Conservation (phyloP, 768 basidiomycete species). For the Kwoniella bestiolae region DNA sequence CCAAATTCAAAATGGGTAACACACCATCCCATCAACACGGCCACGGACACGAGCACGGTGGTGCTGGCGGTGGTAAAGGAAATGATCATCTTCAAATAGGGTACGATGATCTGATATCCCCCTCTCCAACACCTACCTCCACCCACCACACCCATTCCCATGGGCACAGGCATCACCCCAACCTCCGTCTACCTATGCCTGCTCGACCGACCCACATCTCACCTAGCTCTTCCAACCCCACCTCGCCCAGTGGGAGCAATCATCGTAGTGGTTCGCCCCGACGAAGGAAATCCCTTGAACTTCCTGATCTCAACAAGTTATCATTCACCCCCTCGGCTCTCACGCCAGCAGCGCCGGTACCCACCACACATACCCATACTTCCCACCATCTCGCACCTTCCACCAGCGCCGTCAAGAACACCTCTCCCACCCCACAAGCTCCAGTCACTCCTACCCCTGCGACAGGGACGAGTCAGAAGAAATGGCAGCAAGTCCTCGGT, state of each 20-base stretch:
- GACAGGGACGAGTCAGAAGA: constrained; percentile 8
- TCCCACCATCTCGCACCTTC: constrained; percentile 35
- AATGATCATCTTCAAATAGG: background rate
- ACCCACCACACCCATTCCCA: constrained; percentile 2
- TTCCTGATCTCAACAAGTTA: constrained; percentile 56
- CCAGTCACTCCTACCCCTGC: background rate
- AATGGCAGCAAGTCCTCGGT: constrained; percentile 46
- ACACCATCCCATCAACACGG: constrained; percentile 37
- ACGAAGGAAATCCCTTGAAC: constrained; percentile 55
- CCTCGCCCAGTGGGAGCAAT: constrained; percentile 37
- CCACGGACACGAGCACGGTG: background rate
- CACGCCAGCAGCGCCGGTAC: constrained; percentile 47
- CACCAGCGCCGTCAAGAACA: constrained; percentile 5
- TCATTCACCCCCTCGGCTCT: constrained; percentile 51
- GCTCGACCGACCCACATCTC: constrained; percentile 42
- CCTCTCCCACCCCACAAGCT: background rate
- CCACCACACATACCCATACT: constrained; percentile 41
- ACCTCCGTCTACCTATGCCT: constrained; percentile 49
- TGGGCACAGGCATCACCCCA: constrained; percentile 27
- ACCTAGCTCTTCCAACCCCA: constrained; percentile 49
- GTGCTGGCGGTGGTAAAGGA: background rate
- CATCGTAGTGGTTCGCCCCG: constrained; percentile 40
- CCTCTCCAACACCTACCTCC: constrained; percentile 7
- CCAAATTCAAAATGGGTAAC: constrained; percentile 46
- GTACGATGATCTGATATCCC: constrained; percentile 4